phyloP scores from a whole-genome alignment of 768 basidiomycete species.

The Calocybe indica region DNA sequence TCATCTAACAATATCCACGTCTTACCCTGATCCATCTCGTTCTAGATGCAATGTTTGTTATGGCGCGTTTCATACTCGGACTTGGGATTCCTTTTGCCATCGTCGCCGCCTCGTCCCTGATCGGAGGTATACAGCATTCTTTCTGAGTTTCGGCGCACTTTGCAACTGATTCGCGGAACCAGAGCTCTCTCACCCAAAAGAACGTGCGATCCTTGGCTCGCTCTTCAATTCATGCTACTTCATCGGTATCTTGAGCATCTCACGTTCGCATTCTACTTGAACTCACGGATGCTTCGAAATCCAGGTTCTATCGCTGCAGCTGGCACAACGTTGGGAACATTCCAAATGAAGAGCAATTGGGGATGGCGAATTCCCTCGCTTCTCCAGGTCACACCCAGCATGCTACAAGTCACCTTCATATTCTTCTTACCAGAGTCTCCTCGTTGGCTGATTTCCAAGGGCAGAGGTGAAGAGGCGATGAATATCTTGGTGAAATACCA shows the following conservation, averaged over 20 bases:
- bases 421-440: constrained; percentile 61
- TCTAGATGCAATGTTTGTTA: constrained; percentile 54
- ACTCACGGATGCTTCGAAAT: not conserved
- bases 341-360: constrained; percentile 51
- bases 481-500: constrained; percentile 50
- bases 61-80: constrained; percentile 49
- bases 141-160: not conserved
- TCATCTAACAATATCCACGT: not conserved
- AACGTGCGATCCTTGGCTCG: constrained; percentile 60
- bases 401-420: constrained; percentile 49
- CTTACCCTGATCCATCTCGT: not conserved
- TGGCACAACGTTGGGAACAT: constrained; percentile 58
- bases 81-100: constrained; percentile 57
- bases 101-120: constrained; percentile 59
- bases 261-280: not conserved
- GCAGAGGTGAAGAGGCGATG: constrained; percentile 42
- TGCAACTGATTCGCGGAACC: no score
- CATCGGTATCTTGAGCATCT: constrained; percentile 26
- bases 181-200: constrained; percentile 67
- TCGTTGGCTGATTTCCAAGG: constrained; percentile 56
- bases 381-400: constrained; percentile 48
- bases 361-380: constrained; percentile 69
- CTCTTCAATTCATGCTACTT: constrained; percentile 62
- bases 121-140: constrained; percentile 33
- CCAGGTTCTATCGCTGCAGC: constrained; percentile 53